These are phyloP conservation scores for Tylopilus plumbeoviolaceoides DNA, from an alignment of 768 basidiomycete species.

Conservation along the genomic window DNA sequence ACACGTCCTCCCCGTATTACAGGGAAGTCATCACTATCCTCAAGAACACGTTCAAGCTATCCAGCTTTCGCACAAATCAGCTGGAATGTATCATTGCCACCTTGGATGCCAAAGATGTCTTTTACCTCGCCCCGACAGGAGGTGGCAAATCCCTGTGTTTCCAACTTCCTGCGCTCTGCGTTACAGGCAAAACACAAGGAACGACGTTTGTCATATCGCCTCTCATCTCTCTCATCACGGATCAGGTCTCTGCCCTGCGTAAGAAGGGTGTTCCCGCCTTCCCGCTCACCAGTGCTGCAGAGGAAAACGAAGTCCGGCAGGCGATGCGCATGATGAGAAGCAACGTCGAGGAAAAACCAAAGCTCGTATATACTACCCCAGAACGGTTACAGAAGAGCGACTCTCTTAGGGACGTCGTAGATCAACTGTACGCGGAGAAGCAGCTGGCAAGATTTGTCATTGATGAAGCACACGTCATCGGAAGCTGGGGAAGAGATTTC, in stretches of 20 bases:
- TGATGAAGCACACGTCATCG: conserved; percentile 96
- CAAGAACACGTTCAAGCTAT: conserved; percentile 52
- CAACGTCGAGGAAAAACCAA: conserved; percentile 43
- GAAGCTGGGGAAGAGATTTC: conserved; percentile 93
- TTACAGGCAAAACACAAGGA: conserved; percentile 64
- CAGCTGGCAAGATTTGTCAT: conserved; percentile 86
- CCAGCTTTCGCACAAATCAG: conserved; percentile 76
- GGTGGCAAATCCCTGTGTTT: conserved; percentile 89
- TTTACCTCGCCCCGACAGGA: conserved; percentile 95
- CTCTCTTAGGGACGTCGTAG: conserved; percentile 51
- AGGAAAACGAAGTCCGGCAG: conserved; percentile 36
- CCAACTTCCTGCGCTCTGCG: conserved; percentile 86
- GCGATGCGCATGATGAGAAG: conserved; percentile 42
- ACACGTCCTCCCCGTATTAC: conserved; percentile 31
- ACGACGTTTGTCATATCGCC: conserved; percentile 91
- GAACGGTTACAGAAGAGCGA: conserved; percentile 75
- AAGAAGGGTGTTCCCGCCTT: conserved; percentile 66
- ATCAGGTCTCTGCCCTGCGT: conserved; percentile 73
- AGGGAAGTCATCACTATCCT: conserved; percentile 29
- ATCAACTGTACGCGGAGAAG: conserved; percentile 49
- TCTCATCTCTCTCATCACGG: conserved; percentile 81
- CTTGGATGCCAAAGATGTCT: conserved; percentile 78
- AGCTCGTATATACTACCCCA: conserved; percentile 85
- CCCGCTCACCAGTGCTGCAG: conserved; percentile 59
- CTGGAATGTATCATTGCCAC: conserved; percentile 81